These are phyloP conservation scores for Sungouiozyma intestinalis DNA, from an alignment of 805 yeast species.

Conservation along the genomic window DNA sequence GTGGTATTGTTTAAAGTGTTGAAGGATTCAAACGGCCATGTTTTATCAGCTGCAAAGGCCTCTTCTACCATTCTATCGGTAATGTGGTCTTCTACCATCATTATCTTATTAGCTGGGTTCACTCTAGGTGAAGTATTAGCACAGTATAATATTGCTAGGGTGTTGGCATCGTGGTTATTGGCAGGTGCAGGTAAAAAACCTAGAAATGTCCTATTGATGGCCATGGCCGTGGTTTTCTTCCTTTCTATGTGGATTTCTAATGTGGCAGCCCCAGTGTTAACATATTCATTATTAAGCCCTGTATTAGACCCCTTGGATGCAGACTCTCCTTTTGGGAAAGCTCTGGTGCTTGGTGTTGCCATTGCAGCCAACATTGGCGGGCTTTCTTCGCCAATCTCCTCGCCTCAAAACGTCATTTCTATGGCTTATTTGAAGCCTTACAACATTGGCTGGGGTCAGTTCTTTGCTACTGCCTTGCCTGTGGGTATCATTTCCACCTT, in stretches of 20 bases:
- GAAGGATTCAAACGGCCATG: constrained; percentile 40
- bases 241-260: constrained; percentile 93
- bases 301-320: constrained; percentile 68
- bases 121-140: constrained; percentile 89
- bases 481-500: constrained; percentile 54
- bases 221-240: constrained; percentile 79
- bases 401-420: constrained; percentile 92
- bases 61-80: constrained; percentile 56
- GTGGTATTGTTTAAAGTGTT: constrained; percentile 62
- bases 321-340: constrained; percentile 69
- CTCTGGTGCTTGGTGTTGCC: constrained; percentile 83
- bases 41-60: constrained; percentile 58
- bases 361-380: constrained; percentile 89
- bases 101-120: constrained; percentile 86
- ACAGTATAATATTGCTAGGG: constrained; percentile 80
- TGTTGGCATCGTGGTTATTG: constrained; percentile 76
- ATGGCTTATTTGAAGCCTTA: constrained; percentile 66
- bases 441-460: constrained; percentile 71
- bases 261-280: constrained; percentile 92
- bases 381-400: constrained; percentile 92
- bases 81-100: constrained; percentile 94
- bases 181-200: constrained; percentile 79
- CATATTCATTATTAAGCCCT: constrained; percentile 82
- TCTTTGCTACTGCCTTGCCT: constrained; percentile 86
- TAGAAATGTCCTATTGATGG: constrained; percentile 58